Conservation (phyloP, 768 basidiomycete species). For the Boletus subparvulus region DNA sequence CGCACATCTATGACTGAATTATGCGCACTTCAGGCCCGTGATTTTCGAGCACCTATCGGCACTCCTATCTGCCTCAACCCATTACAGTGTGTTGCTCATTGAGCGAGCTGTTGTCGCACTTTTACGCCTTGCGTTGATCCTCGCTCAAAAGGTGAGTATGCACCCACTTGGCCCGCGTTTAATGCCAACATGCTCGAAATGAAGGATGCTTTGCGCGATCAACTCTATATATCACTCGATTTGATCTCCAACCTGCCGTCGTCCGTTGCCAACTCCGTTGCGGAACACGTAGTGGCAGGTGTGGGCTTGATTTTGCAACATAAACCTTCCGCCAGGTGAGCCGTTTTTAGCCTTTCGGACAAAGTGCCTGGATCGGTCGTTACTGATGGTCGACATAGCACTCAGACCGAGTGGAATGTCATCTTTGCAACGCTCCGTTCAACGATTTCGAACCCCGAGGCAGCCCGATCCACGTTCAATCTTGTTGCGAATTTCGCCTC, state of each 20-base stretch:
- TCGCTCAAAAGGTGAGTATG: slow-evolving; percentile 69
- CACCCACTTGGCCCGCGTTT: background rate
- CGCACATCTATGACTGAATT: background rate
- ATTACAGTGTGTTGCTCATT: slow-evolving; percentile 88
- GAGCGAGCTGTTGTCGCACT: slow-evolving; percentile 92
- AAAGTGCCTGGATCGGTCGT: background rate
- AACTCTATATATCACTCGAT: slow-evolving; percentile 93
- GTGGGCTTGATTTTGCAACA: slow-evolving; percentile 79
- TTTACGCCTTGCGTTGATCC: slow-evolving; percentile 76
- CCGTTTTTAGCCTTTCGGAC: background rate
- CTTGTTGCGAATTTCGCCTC: slow-evolving; percentile 66
- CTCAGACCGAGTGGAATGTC: slow-evolving; percentile 95
- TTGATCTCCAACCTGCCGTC: slow-evolving; percentile 79
- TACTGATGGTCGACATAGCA: slow-evolving; percentile 42
- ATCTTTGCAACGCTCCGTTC: slow-evolving; percentile 85
- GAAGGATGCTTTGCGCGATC: slow-evolving; percentile 83
- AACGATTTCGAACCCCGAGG: slow-evolving; percentile 83
- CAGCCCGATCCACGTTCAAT: slow-evolving; percentile 80
- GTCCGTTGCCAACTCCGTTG: slow-evolving; percentile 74
- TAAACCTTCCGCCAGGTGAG: slow-evolving; percentile 61
- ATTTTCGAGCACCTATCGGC: slow-evolving; percentile 91
- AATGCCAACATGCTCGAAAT: slow-evolving; percentile 1
- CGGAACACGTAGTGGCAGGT: slow-evolving; percentile 89
- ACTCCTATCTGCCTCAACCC: slow-evolving; percentile 69
- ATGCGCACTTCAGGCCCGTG: slow-evolving; percentile 64